Conservation (phyloP, 306 rosid genomes). For the Vigna hirtella region DNA sequence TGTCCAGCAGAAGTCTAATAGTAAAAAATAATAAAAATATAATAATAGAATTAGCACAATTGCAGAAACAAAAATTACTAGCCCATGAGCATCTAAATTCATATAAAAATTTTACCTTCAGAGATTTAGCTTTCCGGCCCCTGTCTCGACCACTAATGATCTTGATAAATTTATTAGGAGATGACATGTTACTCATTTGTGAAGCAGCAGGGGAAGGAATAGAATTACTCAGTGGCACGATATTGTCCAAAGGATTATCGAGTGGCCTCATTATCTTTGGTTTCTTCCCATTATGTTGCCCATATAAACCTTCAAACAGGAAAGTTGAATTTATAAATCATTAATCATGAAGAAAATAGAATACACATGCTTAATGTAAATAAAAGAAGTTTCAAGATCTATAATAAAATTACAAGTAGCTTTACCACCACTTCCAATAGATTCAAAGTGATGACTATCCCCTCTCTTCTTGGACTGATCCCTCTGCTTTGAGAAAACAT, state of each 20-base stretch:
- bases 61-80: slow-evolving; percentile 17
- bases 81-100: slow-evolving; percentile 20
- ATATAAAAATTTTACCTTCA: slow-evolving; percentile 59
- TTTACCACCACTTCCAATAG: slow-evolving; percentile 73
- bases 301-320: slow-evolving; percentile 62
- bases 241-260: slow-evolving; percentile 70
- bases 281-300: slow-evolving; percentile 72
- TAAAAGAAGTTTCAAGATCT: slow-evolving; percentile 19
- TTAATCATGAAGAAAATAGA: slow-evolving; percentile 33
- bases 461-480: slow-evolving; percentile 69
- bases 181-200: slow-evolving; percentile 82
- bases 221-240: slow-evolving; percentile 64
- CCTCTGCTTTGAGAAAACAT: slow-evolving; percentile 61
- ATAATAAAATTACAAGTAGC: slow-evolving; percentile 10
- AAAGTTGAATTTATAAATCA: slow-evolving; percentile 29
- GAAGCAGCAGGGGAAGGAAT: slow-evolving; percentile 85
- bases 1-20: slow-evolving; percentile 66
- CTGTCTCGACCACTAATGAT: slow-evolving; percentile 77
- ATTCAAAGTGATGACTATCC: slow-evolving; percentile 74
- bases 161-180: slow-evolving; percentile 69
- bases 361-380: not conserved
- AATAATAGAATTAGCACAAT: slow-evolving; percentile 11
- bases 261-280: slow-evolving; percentile 66
- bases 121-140: slow-evolving; percentile 67
- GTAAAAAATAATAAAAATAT: slow-evolving; percentile 33